These are phyloP conservation scores for Colletotrichum spinosum DNA, from an alignment of 2,329 filamentous ascomycete genomes.

Conservation along the genomic window DNA sequence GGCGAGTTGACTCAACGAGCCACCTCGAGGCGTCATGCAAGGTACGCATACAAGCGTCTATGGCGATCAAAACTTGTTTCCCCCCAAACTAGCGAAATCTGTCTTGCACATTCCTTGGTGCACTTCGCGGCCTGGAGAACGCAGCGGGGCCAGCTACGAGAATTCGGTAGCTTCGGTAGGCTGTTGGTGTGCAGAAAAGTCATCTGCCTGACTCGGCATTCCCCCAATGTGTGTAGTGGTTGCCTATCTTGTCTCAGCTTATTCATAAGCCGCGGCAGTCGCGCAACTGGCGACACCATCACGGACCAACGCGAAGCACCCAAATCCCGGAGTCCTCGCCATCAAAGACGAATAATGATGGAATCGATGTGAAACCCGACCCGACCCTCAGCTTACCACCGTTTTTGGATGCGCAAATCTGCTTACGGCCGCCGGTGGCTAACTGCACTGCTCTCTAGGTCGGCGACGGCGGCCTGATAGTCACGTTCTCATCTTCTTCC, in stretches of 20 bases:
- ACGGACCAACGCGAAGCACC: conserved; percentile 31
- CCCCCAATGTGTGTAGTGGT: conserved; percentile 32
- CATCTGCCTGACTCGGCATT: conserved; percentile 31
- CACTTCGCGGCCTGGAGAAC: conserved; percentile 13
- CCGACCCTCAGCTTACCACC: conserved; percentile 31
- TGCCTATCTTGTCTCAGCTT: conserved; percentile 36
- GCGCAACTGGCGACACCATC: conserved; percentile 33
- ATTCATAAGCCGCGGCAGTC: conserved; percentile 37
- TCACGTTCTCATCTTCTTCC: conserved; percentile 33
- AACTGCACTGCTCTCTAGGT: conserved; percentile 11
- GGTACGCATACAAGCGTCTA: conserved; percentile 32
- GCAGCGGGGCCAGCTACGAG: not conserved
- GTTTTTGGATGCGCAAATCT: conserved; percentile 16
- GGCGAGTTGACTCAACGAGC: conserved; percentile 33
- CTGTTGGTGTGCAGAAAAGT: conserved; percentile 27
- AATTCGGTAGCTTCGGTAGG: conserved; percentile 31
- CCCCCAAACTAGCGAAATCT: conserved; percentile 21
- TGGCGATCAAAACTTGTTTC: conserved; percentile 29
- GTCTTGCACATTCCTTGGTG: conserved; percentile 30
- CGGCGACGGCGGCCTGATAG: conserved; percentile 15
- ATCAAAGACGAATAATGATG: conserved; percentile 7
- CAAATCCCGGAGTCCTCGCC: conserved; percentile 28
- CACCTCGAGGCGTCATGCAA: conserved; percentile 42
- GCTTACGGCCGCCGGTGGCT: conserved; percentile 9
- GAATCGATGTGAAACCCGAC: conserved; percentile 13